These are phyloP conservation scores for Arxiozyma heterogenica DNA, from an alignment of 1,139 yeast genomes.

Conservation along the genomic window DNA sequence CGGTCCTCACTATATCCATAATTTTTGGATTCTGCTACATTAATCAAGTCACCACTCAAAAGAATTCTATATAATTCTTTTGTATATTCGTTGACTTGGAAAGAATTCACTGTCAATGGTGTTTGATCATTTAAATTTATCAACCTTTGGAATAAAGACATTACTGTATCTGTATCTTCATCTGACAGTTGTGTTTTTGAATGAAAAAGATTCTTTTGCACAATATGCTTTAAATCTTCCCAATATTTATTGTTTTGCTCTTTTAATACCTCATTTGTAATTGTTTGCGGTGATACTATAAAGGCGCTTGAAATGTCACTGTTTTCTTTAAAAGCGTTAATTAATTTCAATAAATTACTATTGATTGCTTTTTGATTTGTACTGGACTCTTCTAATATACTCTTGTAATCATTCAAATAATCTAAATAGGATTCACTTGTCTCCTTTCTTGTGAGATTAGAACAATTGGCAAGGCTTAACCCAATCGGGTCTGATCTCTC, in stretches of 20 bases:
- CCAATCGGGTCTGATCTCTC: constrained; percentile 30
- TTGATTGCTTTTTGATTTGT: constrained; percentile 10
- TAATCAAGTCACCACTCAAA: constrained; percentile 5
- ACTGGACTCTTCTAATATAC: constrained; percentile 1
- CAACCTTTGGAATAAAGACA: constrained; percentile 8
- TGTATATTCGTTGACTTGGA: constrained; percentile 3
- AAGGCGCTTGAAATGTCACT: background rate
- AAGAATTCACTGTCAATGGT: constrained; percentile 13
- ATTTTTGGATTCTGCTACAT: background rate
- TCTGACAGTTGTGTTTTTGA: background rate
- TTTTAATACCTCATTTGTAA: background rate
- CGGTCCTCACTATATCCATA: background rate
- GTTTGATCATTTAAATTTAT: constrained; percentile 10
- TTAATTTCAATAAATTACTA: background rate
- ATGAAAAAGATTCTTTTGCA: background rate
- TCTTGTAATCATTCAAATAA: constrained; percentile 8
- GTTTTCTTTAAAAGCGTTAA: background rate
- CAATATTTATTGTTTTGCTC: constrained; percentile 1
- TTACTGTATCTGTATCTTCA: background rate
- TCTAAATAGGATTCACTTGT: constrained; percentile 10
- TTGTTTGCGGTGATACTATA: background rate
- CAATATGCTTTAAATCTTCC: background rate
- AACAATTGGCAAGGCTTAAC: constrained; percentile 15
- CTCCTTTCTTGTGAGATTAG: constrained; percentile 11
- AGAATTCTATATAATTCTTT: constrained; percentile 8